phyloP scores from a whole-genome alignment of 169 alveolate species.

The Eimeria tenella region DNA sequence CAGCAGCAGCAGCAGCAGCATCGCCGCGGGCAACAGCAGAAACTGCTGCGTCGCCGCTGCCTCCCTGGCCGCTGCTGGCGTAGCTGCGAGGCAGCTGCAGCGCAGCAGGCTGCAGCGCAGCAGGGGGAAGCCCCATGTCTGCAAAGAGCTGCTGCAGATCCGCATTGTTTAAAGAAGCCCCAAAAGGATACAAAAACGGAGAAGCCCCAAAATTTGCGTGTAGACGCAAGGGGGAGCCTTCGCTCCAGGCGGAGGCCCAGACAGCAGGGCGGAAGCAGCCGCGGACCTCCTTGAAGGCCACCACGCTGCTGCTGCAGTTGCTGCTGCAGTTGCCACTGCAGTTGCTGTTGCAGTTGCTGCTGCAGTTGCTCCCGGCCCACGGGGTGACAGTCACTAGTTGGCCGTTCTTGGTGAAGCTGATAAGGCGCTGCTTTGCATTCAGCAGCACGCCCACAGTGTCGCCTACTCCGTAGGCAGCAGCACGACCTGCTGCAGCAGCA shows the following conservation, averaged over 20 bases:
- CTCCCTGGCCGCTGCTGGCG: not conserved
- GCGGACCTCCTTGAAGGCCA: constrained; percentile 52
- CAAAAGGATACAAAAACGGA: constrained; percentile 72
- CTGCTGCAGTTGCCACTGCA: not conserved
- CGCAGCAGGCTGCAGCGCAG: constrained; percentile 20
- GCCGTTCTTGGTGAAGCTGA: constrained; percentile 82
- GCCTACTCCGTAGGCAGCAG: constrained; percentile 76
- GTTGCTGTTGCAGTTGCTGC: not conserved
- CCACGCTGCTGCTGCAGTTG: constrained; percentile 4
- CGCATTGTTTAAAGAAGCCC: constrained; percentile 14
- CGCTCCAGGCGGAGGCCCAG: constrained; percentile 53
- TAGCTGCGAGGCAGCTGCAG: not conserved
- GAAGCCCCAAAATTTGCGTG: constrained; percentile 81
- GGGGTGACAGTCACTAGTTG: constrained; percentile 11
- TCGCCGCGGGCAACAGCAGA: constrained; percentile 3
- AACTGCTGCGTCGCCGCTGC: not conserved
- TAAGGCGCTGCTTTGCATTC: constrained; percentile 56
- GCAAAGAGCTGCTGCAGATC: constrained; percentile 75
- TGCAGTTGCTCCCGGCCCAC: constrained; percentile 1
- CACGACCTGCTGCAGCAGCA: constrained; percentile 53
- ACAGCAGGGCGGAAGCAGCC: constrained; percentile 80
- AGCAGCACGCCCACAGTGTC: constrained; percentile 82
- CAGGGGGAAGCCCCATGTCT: constrained; percentile 12
- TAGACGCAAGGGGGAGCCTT: constrained; percentile 24
- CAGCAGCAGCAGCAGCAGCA: not conserved